phyloP scores from a whole-genome alignment of 441 rosid species.

The Mallotus japonicus region DNA sequence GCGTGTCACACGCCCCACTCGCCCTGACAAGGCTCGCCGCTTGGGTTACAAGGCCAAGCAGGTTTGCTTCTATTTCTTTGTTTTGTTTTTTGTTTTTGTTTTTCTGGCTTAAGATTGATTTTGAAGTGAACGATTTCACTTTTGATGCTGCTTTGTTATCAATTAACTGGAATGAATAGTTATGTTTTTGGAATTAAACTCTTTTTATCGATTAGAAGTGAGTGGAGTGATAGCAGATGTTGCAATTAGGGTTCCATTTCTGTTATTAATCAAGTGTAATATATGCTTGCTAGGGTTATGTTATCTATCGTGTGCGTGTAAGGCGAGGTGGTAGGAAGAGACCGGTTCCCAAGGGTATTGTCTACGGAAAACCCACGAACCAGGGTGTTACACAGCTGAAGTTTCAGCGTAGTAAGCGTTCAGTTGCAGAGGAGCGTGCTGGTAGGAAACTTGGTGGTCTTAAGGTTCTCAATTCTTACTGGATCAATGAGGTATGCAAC shows the following conservation, averaged over 20 bases:
- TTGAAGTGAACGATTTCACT: too few relatives aligned
- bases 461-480: conserved; percentile 85
- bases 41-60: conserved; percentile 70
- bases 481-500: conserved; percentile 69
- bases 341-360: conserved; percentile 93
- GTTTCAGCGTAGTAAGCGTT: conserved; percentile 93
- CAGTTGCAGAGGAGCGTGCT: conserved; percentile 97
- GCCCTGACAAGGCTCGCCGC: conserved; percentile 71
- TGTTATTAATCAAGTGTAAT: background rate
- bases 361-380: conserved; percentile 95
- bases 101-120: too few relatives aligned
- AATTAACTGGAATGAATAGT: too few relatives aligned
- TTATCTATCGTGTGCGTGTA: conserved; percentile 78
- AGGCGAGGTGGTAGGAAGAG: conserved; percentile 96
- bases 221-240: too few relatives aligned
- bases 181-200: too few relatives aligned
- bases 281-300: conserved; percentile 57
- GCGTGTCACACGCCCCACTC: conserved; percentile 53
- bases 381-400: conserved; percentile 98
- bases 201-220: too few relatives aligned
- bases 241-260: background rate
- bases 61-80: conserved; percentile 22
- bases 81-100: too few relatives aligned
- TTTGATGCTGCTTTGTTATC: too few relatives aligned
- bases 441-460: conserved; percentile 92